A percentile compares a stretch with the other conserved stretches of the same genome.
These are phyloP conservation scores for Malus asiatica DNA, from an alignment of 306 rosid genomes.

Conservation along the genomic window DNA sequence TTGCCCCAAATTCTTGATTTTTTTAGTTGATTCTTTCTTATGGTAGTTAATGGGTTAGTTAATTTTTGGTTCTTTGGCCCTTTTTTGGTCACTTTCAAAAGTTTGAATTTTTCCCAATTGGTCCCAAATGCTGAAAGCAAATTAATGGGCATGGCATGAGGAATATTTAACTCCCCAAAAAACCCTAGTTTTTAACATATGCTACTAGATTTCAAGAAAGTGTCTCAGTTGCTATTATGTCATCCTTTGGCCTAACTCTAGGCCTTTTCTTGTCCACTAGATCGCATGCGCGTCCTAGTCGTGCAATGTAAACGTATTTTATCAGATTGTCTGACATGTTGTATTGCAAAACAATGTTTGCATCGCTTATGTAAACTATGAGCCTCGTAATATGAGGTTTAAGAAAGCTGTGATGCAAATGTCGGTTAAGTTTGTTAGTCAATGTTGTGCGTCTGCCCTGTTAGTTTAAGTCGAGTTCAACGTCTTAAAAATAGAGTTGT, in stretches of 20 bases:
- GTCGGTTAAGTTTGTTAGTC: background rate
- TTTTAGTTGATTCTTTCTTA: background rate
- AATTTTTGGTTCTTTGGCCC: background rate
- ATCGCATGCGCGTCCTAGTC: background rate
- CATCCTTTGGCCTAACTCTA: background rate
- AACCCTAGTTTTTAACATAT: background rate
- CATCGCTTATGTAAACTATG: too few relatives aligned
- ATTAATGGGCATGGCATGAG: too few relatives aligned
- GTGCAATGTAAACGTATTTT: too few relatives aligned
- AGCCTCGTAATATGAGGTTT: too few relatives aligned
- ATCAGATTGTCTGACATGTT: too few relatives aligned
- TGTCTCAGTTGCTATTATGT: background rate
- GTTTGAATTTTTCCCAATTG: background rate
- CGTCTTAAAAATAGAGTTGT: too few relatives aligned
- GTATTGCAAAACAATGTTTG: too few relatives aligned
- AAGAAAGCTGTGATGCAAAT: background rate
- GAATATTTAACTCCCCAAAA: background rate
- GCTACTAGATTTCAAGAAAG: background rate
- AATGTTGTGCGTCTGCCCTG: accelerated
- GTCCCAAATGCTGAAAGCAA: background rate
- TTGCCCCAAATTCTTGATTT: background rate
- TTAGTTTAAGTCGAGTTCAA: background rate
- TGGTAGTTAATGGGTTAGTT: background rate
- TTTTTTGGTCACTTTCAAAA: constrained; percentile 3
- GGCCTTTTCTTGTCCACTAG: background rate